Evolutionary conservation across 2,329 filamentous ascomycete genomes (phyloP).

Genomic region (Aspergillus melleus): DNA sequence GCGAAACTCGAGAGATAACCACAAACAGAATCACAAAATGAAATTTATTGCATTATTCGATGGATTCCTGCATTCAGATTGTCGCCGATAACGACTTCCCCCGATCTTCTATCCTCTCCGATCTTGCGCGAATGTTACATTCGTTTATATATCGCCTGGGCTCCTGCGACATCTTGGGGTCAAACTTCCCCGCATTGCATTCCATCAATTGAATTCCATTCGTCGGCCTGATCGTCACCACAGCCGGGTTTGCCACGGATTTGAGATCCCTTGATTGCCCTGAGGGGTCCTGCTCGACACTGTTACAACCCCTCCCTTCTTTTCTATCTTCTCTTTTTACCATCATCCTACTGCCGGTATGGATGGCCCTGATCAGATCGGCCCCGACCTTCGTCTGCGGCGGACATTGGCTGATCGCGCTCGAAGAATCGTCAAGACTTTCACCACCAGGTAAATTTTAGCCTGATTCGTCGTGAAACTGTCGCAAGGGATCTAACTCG

Average conservation of each 20-base stretch:
- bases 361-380: slow-evolving; percentile 46
- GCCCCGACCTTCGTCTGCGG: slow-evolving; percentile 40
- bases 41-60: slow-evolving; percentile 16
- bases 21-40: neutral
- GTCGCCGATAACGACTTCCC: slow-evolving; percentile 6
- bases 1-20: slow-evolving; percentile 17
- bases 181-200: neutral
- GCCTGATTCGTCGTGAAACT: neutral
- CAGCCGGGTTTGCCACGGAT: neutral
- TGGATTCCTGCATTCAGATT: slow-evolving; percentile 15
- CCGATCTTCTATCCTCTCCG: neutral
- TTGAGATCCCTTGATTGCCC: neutral
- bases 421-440: slow-evolving; percentile 35
- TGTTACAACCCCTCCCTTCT: neutral
- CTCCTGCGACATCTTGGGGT: neutral
- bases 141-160: neutral
- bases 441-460: slow-evolving; percentile 43
- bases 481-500: neutral
- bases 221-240: too few species aligned
- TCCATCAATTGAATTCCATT: too few species aligned
- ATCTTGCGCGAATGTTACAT: neutral
- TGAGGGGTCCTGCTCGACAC: neutral
- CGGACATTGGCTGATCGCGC: slow-evolving; percentile 37
- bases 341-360: slow-evolving; percentile 18
- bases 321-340: neutral